Evolutionary conservation across 352 stramenopile species (phyloP).

Genomic region (Lagenidium sp.): DNA sequence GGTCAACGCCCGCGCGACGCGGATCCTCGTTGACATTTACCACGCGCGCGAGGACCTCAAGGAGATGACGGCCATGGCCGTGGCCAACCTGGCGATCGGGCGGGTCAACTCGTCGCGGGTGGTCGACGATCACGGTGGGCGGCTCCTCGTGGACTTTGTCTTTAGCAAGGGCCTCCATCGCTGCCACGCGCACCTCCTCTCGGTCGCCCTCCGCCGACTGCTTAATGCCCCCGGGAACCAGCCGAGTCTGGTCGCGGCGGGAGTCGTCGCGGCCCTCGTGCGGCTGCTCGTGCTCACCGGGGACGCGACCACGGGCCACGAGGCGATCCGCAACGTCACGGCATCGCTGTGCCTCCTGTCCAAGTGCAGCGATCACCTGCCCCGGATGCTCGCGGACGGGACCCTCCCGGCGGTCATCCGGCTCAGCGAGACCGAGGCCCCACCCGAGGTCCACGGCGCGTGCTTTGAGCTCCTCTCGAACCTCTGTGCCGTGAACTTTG

Average conservation of each 20-base stretch:
- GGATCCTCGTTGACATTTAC: constrained; percentile 49
- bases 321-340: constrained; percentile 35
- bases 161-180: constrained; percentile 23
- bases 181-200: constrained; percentile 30
- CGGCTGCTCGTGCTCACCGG: constrained; percentile 24
- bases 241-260: constrained; percentile 24
- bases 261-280: constrained; percentile 34
- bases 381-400: constrained; percentile 34
- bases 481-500: constrained; percentile 48
- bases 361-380: constrained; percentile 28
- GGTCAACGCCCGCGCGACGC: constrained; percentile 29
- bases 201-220: constrained; percentile 47
- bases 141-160: constrained; percentile 52
- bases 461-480: constrained; percentile 77
- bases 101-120: constrained; percentile 59
- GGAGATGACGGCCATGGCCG: constrained; percentile 40
- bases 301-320: constrained; percentile 13
- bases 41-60: constrained; percentile 29
- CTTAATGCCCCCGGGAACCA: constrained; percentile 62
- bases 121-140: constrained; percentile 34
- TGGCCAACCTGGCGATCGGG: constrained; percentile 54
- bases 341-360: constrained; percentile 40
- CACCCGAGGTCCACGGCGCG: constrained; percentile 23
- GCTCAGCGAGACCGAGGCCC: constrained; percentile 27
- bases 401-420: constrained; percentile 39